A percentile compares a stretch with the other conserved stretches of the same genome.
phyloP scores from a whole-genome alignment of 805 yeast genomes.

The Pichia manshurica region DNA sequence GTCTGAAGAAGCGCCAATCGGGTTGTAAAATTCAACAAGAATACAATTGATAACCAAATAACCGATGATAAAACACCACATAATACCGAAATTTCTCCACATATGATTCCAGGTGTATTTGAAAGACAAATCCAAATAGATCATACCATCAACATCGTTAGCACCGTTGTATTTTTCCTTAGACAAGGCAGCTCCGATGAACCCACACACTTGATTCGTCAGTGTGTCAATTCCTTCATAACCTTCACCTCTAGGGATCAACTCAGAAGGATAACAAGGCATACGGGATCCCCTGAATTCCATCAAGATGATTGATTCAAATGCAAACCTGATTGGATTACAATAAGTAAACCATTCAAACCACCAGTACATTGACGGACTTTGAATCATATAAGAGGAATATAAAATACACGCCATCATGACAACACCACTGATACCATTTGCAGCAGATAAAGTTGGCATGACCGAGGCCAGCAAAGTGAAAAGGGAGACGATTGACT shows the following conservation, averaged over 20 bases:
- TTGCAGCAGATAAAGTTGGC: conserved; percentile 48
- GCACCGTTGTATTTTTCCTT: conserved; percentile 20
- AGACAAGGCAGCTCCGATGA: conserved; percentile 40
- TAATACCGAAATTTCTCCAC: conserved; percentile 74
- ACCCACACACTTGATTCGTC: conserved; percentile 43
- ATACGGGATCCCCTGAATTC: conserved; percentile 52
- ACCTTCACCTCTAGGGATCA: conserved; percentile 50
- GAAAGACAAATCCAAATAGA: conserved; percentile 40
- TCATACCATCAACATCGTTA: conserved; percentile 45
- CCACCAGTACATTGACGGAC: conserved; percentile 57
- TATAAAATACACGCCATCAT: conserved; percentile 48
- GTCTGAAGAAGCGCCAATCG: conserved; percentile 29
- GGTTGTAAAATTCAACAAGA: conserved; percentile 29
- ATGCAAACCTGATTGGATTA: conserved; percentile 44
- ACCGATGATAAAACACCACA: conserved; percentile 37
- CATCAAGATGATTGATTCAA: conserved; percentile 51
- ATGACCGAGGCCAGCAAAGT: conserved; percentile 46
- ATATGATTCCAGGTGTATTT: conserved; percentile 50
- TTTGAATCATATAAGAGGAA: conserved; percentile 60
- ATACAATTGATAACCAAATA: conserved; percentile 30
- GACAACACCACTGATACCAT: conserved; percentile 51
- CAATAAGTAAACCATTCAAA: conserved; percentile 50
- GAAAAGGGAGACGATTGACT: conserved; percentile 47
- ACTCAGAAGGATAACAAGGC: conserved; percentile 37
- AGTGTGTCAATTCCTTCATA: conserved; percentile 37